A percentile compares a stretch with the other conserved stretches of the same genome.
Conservation (phyloP, 139 green algal species). For the Micromonas pusilla region DNA sequence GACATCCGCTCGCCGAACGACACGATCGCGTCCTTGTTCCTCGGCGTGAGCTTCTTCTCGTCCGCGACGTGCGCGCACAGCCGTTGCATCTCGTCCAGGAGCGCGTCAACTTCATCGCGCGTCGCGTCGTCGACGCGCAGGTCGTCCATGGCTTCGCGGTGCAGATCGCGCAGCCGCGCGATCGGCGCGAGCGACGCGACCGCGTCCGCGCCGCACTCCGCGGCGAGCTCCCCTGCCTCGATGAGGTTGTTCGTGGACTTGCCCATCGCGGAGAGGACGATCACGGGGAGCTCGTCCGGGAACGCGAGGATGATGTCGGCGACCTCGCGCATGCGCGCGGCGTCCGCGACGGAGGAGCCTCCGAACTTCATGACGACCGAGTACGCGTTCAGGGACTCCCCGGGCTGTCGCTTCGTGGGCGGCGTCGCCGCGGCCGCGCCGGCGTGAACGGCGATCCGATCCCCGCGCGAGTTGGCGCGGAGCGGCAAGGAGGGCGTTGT, state of each 20-base stretch:
- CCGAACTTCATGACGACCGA: slow-evolving; percentile 95
- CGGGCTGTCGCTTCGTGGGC: neutral
- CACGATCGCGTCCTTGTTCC: slow-evolving; percentile 86
- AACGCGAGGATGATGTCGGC: slow-evolving; percentile 87
- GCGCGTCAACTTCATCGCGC: slow-evolving; percentile 1
- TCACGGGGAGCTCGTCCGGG: slow-evolving; percentile 64
- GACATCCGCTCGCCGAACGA: slow-evolving; percentile 95
- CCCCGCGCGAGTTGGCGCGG: too few species aligned
- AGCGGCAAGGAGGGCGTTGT: too few species aligned
- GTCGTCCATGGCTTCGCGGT: neutral
- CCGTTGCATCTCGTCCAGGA: slow-evolving; percentile 46
- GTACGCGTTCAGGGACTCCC: slow-evolving; percentile 34
- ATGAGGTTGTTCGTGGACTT: slow-evolving; percentile 98
- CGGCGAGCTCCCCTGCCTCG: slow-evolving; percentile 57
- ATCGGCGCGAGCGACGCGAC: slow-evolving; percentile 27
- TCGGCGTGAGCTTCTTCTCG: slow-evolving; percentile 76
- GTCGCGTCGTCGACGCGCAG: neutral
- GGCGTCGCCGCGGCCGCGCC: too few species aligned
- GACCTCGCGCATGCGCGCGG: slow-evolving; percentile 86
- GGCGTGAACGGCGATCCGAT: too few species aligned
- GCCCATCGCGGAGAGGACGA: slow-evolving; percentile 98
- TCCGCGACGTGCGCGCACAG: slow-evolving; percentile 44
- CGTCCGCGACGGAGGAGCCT: slow-evolving; percentile 81
- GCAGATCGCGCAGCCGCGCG: neutral
- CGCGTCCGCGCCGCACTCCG: slow-evolving; percentile 38